Percentiles rank a stretch among this genome's conserved stretches.
phyloP scores from a whole-genome alignment of 2,329 filamentous ascomycete genomes.

The Aphanocladium album region DNA sequence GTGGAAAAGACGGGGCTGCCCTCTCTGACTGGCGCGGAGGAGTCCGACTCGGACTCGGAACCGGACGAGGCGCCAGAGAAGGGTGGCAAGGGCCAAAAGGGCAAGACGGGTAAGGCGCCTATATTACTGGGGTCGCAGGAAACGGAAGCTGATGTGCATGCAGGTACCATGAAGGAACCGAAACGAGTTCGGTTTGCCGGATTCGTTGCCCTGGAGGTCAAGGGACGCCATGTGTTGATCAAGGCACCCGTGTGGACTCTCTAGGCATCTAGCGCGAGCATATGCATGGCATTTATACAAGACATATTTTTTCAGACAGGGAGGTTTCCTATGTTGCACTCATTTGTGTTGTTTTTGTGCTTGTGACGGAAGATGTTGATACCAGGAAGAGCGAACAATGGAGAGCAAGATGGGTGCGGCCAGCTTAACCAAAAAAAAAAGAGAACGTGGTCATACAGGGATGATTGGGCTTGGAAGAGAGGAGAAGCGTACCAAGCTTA shows the following conservation, averaged over 20 bases:
- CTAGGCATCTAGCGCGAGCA: conserved; percentile 16
- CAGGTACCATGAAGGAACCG: conserved; percentile 40
- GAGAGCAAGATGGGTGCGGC: neutral
- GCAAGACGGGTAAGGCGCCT: conserved; percentile 33
- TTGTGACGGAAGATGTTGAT: conserved; percentile 1
- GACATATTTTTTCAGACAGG: neutral
- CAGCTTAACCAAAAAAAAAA: neutral
- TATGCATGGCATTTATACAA: conserved; percentile 3
- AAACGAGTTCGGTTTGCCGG: conserved; percentile 67
- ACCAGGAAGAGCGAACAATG: neutral
- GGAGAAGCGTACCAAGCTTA: neutral
- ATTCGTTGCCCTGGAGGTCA: conserved; percentile 69
- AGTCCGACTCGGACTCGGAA: conserved; percentile 29
- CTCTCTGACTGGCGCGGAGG: conserved; percentile 46
- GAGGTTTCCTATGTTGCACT: neutral
- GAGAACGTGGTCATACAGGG: neutral
- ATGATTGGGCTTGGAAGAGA: neutral
- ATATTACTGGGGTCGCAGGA: conserved; percentile 1
- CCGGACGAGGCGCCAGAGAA: conserved; percentile 36
- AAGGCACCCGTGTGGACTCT: conserved; percentile 71
- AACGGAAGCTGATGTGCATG: conserved; percentile 23
- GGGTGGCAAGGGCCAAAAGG: conserved; percentile 40
- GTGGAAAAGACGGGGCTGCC: conserved; percentile 69
- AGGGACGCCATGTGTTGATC: conserved; percentile 67
- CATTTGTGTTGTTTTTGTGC: neutral